Percentiles rank a stretch among this genome's conserved stretches.
Conservation (phyloP, 225 moss, liverwort and hornwort genomes). For the Climacium dendroides region DNA sequence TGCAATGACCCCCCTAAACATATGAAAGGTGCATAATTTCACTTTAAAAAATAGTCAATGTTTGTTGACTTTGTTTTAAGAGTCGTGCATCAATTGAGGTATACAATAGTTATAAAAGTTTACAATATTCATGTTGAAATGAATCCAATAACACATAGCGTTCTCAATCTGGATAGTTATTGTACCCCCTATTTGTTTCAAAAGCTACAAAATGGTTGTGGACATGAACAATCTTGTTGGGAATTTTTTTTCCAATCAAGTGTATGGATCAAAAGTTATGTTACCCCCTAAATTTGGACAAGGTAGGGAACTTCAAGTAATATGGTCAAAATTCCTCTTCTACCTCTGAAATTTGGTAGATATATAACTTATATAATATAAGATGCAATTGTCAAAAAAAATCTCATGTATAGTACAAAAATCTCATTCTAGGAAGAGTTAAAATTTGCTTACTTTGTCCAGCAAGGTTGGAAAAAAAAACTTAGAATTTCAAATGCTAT, state of each 20-base stretch:
- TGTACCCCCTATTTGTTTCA: neutral
- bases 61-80: neutral
- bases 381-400: neutral
- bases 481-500: neutral
- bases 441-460: rapidly evolving
- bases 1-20: rapidly evolving
- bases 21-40: rapidly evolving
- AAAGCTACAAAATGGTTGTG: neutral
- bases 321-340: rapidly evolving
- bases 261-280: rapidly evolving
- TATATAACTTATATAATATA: neutral
- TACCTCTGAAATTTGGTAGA: rapidly evolving
- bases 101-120: neutral
- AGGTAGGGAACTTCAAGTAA: rapidly evolving
- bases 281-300: rapidly evolving
- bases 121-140: rapidly evolving
- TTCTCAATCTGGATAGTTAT: neutral
- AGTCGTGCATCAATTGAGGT: neutral
- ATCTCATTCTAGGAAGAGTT: too few species aligned
- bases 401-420: too few species aligned
- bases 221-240: rapidly evolving
- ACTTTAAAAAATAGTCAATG: neutral
- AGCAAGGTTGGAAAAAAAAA: neutral
- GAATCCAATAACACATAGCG: rapidly evolving
- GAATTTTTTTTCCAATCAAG: rapidly evolving